Evolutionary conservation across 129 eudicot species (phyloP).

Genomic region (Sambucus nigra): DNA sequence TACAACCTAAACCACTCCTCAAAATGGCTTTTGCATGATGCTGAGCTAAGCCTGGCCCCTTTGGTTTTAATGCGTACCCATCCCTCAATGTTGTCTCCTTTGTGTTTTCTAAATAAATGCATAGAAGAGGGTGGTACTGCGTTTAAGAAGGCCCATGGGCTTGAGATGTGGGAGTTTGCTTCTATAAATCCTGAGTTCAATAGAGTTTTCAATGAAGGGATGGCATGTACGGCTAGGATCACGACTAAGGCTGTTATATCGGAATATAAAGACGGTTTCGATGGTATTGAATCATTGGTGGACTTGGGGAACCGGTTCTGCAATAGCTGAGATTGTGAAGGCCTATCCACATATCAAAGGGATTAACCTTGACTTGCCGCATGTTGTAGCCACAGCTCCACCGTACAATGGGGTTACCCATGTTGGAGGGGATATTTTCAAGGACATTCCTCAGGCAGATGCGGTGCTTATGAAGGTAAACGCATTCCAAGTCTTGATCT

Average conservation of each 20-base stretch:
- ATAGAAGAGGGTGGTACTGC: slow-evolving; percentile 27
- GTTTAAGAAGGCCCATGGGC: slow-evolving; percentile 26
- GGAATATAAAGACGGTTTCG: slow-evolving; percentile 9
- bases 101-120: slow-evolving; percentile 12
- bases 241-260: slow-evolving; percentile 4
- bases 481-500: not conserved
- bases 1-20: slow-evolving; percentile 22
- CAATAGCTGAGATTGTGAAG: slow-evolving; percentile 24
- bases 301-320: slow-evolving; percentile 33
- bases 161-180: slow-evolving; percentile 20
- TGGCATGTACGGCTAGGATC: slow-evolving; percentile 24
- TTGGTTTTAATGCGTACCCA: slow-evolving; percentile 16
- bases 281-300: slow-evolving; percentile 17
- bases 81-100: slow-evolving; percentile 8
- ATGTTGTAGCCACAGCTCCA: slow-evolving; percentile 23
- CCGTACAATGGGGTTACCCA: slow-evolving; percentile 8
- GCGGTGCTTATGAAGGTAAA: slow-evolving; percentile 31
- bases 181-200: slow-evolving; percentile 11
- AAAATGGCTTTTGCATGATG: slow-evolving; percentile 17
- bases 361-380: slow-evolving; percentile 32
- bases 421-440: slow-evolving; percentile 33
- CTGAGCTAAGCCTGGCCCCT: slow-evolving; percentile 16
- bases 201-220: slow-evolving; percentile 19
- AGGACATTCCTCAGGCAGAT: slow-evolving; percentile 20
- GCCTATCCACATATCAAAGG: slow-evolving; percentile 29